phyloP scores from a whole-genome alignment of 345 rosid species.

The Odontarrhena argentea region DNA sequence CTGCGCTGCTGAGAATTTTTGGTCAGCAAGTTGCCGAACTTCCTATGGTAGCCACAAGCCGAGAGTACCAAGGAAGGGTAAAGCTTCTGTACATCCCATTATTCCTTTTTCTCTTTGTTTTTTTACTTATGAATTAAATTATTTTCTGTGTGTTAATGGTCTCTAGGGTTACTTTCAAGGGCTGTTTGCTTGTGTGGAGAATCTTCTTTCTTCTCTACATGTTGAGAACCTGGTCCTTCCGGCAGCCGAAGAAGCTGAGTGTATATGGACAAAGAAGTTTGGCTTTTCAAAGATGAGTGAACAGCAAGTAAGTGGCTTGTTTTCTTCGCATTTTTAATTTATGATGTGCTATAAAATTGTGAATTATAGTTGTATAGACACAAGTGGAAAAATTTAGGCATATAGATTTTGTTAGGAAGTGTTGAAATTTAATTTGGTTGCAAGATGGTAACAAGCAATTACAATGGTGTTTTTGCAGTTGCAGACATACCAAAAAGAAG shows the following conservation, averaged over 20 bases:
- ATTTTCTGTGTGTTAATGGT: neutral
- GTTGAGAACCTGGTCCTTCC: conserved; percentile 92
- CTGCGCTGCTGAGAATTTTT: conserved; percentile 90
- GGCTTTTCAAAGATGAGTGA: conserved; percentile 80
- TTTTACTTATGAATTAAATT: conserved; percentile 2
- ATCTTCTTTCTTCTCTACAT: conserved; percentile 63
- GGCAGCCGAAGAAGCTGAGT: conserved; percentile 94
- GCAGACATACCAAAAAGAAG: conserved; percentile 60
- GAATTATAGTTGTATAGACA: neutral
- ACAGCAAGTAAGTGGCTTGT: conserved; percentile 57
- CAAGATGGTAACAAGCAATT: conserved; percentile 13
- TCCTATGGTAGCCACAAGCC: conserved; percentile 89
- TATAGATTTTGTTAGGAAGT: conserved; percentile 1
- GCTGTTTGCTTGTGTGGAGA: conserved; percentile 81
- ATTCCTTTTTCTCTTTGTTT: neutral
- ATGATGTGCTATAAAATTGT: neutral
- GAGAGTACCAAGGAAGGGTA: conserved; percentile 94
- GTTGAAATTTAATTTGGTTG: neutral
- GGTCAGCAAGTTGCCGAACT: conserved; percentile 96
- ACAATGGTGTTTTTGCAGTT: conserved; percentile 50
- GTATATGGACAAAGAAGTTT: conserved; percentile 89
- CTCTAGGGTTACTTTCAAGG: conserved; percentile 88
- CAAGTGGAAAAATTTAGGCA: neutral
- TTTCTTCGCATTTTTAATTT: neutral
- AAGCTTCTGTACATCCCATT: conserved; percentile 22